Percentiles rank a stretch among this genome's conserved stretches.
These are phyloP conservation scores for Phytophthora ohioensis DNA, from an alignment of 352 stramenopile species.

Conservation along the genomic window DNA sequence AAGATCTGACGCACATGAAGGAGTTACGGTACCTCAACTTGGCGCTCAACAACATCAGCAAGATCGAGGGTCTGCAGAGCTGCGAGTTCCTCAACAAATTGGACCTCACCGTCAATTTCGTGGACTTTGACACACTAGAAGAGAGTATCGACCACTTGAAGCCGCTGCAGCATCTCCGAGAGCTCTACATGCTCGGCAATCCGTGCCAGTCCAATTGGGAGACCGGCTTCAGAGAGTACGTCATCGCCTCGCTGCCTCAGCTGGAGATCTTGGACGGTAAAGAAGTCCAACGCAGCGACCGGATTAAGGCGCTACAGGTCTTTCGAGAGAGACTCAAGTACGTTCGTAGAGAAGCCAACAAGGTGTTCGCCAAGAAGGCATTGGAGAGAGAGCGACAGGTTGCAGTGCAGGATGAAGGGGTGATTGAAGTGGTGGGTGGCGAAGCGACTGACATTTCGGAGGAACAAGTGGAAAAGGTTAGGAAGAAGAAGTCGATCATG, in stretches of 20 bases:
- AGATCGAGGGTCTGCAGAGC: constrained; percentile 84
- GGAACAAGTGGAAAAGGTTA: background rate
- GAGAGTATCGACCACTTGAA: constrained; percentile 86
- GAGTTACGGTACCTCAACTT: constrained; percentile 96
- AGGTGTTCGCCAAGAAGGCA: constrained; percentile 35
- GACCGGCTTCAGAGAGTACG: constrained; percentile 78
- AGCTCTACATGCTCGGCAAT: constrained; percentile 97
- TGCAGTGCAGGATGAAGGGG: constrained; percentile 30
- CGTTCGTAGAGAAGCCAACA: constrained; percentile 41
- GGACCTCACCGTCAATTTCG: constrained; percentile 96
- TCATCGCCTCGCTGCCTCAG: constrained; percentile 89
- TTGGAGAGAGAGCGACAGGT: constrained; percentile 16
- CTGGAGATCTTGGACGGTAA: constrained; percentile 91
- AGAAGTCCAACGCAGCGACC: constrained; percentile 85
- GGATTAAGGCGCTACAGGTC: constrained; percentile 90
- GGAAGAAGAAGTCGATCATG: constrained; percentile 51
- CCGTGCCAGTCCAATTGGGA: constrained; percentile 85
- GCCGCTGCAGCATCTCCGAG: constrained; percentile 78
- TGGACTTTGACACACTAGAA: constrained; percentile 93
- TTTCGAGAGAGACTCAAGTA: constrained; percentile 57
- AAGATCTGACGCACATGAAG: constrained; percentile 94
- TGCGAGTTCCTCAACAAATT: constrained; percentile 94
- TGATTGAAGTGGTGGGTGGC: constrained; percentile 50
- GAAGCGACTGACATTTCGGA: constrained; percentile 55
- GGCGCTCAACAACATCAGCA: constrained; percentile 94